Conservation (phyloP, 371 early-diverging fungal genomes). For the Apophysomyces sp. region DNA sequence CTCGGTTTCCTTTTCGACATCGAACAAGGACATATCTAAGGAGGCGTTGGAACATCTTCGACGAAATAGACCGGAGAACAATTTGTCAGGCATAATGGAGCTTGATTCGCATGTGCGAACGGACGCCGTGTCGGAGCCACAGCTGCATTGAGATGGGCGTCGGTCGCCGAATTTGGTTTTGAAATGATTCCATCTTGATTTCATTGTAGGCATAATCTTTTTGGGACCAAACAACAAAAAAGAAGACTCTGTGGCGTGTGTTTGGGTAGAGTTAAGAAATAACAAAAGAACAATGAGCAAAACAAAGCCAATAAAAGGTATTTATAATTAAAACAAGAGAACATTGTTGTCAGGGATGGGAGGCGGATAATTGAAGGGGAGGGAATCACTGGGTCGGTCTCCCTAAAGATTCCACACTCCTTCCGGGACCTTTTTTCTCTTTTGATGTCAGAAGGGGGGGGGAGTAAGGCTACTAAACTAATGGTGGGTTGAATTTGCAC, state of each 20-base stretch:
- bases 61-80: constrained; percentile 3
- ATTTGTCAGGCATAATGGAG: not conserved
- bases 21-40: not conserved
- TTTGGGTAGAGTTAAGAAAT: not conserved
- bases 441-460: too few species aligned
- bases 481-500: too few species aligned
- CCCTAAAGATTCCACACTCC: too few species aligned
- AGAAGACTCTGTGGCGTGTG: not conserved
- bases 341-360: too few species aligned
- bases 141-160: not conserved
- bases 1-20: constrained; percentile 9
- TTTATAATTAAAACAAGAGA: too few species aligned
- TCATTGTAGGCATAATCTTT: not conserved
- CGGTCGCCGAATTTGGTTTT: not conserved
- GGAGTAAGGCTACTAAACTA: too few species aligned
- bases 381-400: too few species aligned
- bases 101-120: too few species aligned
- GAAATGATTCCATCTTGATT: not conserved
- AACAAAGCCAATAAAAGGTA: too few species aligned
- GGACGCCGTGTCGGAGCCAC: not conserved
- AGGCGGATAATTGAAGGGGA: not conserved
- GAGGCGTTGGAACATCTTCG: constrained; percentile 11
- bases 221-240: not conserved
- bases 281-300: too few species aligned
- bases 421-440: too few species aligned